A percentile compares a stretch with the other conserved stretches of the same genome.
Evolutionary conservation across 139 green algal species (phyloP).

Genomic region (Chlorella sp.): DNA sequence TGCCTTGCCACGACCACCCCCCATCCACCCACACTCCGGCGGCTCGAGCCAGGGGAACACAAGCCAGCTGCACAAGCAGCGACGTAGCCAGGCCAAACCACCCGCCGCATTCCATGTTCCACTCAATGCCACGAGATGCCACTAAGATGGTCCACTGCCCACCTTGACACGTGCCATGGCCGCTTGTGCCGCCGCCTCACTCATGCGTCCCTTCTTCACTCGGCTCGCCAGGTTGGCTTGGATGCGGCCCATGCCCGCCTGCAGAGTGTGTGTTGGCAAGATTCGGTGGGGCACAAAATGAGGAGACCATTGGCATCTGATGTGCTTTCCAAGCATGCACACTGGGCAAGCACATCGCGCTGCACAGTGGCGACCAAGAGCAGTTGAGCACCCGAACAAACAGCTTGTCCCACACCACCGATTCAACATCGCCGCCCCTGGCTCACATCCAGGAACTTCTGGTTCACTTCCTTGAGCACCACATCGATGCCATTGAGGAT

Average conservation of each 20-base stretch:
- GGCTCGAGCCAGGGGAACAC: too few relatives aligned
- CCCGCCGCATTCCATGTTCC: too few relatives aligned
- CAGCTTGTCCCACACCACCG: not conserved
- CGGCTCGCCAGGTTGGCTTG: slow-evolving; percentile 84
- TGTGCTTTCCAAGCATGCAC: too few relatives aligned
- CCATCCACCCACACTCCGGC: too few relatives aligned
- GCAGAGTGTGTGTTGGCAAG: slow-evolving; percentile 4
- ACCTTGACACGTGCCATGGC: slow-evolving; percentile 69
- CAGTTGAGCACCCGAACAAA: not conserved
- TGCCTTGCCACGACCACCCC: too few relatives aligned
- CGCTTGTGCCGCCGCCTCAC: slow-evolving; percentile 55
- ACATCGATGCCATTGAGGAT: slow-evolving; percentile 80
- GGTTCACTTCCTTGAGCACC: slow-evolving; percentile 98
- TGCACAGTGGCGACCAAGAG: too few relatives aligned
- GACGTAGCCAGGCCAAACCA: too few relatives aligned
- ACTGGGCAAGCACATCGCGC: not conserved
- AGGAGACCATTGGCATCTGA: too few relatives aligned
- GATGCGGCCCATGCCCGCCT: slow-evolving; percentile 88
- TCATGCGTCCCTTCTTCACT: slow-evolving; percentile 95
- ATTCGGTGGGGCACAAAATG: too few relatives aligned
- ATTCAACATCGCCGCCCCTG: not conserved
- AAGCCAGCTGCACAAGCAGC: too few relatives aligned
- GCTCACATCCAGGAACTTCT: slow-evolving; percentile 90
- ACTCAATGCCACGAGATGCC: too few relatives aligned
- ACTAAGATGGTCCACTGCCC: too few relatives aligned